Percentiles rank a stretch among this genome's conserved stretches.
These are phyloP conservation scores for Lobosporangium transversale DNA, from an alignment of 192 early-diverging fungal genomes.

Conservation along the genomic window DNA sequence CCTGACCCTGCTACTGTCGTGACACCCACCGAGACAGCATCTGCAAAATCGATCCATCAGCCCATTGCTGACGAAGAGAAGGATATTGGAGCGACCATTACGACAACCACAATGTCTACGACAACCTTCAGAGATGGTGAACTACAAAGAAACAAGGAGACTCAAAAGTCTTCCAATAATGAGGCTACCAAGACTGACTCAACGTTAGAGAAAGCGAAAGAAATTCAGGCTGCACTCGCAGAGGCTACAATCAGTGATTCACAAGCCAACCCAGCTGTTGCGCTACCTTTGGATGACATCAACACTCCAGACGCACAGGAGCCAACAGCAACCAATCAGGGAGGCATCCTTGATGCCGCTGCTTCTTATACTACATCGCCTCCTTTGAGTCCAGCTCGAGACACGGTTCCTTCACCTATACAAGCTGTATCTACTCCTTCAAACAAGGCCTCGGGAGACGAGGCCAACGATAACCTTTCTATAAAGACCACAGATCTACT, in stretches of 20 bases:
- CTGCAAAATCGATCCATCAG: neutral
- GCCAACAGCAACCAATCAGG: too few species aligned
- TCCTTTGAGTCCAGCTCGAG: constrained; percentile 1
- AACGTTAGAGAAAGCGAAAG: constrained; percentile 17
- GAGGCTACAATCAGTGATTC: constrained; percentile 27
- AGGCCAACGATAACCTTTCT: neutral
- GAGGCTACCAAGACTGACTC: neutral
- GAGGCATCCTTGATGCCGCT: neutral
- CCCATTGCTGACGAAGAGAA: constrained; percentile 6
- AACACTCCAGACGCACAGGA: constrained; percentile 7
- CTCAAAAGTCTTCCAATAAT: constrained; percentile 6
- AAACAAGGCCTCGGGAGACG: neutral
- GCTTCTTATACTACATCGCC: neutral
- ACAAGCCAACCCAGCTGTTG: constrained; percentile 12
- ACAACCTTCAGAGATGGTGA: constrained; percentile 41
- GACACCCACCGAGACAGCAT: neutral
- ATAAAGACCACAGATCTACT: constrained; percentile 31
- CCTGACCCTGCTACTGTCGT: neutral
- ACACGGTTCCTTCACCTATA: neutral
- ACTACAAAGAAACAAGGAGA: constrained; percentile 22
- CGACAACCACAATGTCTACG: constrained; percentile 48
- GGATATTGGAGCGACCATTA: constrained; percentile 41
- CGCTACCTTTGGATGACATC: constrained; percentile 23
- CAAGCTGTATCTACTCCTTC: neutral
- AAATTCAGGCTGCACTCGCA: constrained; percentile 13